Percentiles rank a stretch among this genome's conserved stretches.
Evolutionary conservation across 2,329 filamentous ascomycete species (phyloP).

Genomic region (Claviceps sp.): DNA sequence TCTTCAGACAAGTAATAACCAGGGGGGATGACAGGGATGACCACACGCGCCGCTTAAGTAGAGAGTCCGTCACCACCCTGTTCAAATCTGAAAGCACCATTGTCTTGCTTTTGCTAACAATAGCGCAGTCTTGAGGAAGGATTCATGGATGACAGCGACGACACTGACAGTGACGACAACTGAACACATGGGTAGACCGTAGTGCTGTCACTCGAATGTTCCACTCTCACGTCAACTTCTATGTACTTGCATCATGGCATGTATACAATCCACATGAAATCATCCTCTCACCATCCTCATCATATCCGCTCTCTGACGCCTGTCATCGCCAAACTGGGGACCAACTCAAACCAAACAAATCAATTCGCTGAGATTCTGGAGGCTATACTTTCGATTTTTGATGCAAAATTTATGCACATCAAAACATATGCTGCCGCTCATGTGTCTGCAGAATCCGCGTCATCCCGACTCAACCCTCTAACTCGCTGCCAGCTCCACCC

Average conservation of each 20-base stretch:
- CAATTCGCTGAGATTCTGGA: constrained; percentile 3
- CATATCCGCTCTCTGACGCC: background rate
- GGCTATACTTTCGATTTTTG: background rate
- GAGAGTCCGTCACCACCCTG: constrained; percentile 41
- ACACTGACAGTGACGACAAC: constrained; percentile 30
- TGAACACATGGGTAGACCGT: constrained; percentile 11
- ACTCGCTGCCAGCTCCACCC: background rate
- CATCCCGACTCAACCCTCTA: background rate
- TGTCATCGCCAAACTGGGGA: background rate
- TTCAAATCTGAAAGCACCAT: background rate
- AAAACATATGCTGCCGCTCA: constrained; percentile 4
- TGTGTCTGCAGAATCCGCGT: background rate
- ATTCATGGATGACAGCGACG: constrained; percentile 31
- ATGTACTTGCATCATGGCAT: background rate
- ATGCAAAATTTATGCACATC: background rate
- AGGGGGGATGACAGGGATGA: constrained; percentile 32
- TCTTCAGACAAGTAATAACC: constrained; percentile 20
- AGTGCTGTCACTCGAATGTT: background rate
- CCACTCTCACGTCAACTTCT: background rate
- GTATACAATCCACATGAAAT: background rate
- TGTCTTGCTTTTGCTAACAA: constrained; percentile 7
- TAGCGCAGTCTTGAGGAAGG: constrained; percentile 18
- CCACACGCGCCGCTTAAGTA: constrained; percentile 51
- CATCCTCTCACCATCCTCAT: background rate
- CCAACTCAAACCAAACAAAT: background rate